Evolutionary conservation across 345 rosid species (phyloP), one percentile per base, ranked within the genome.

Genomic region (Tarenaya hassleriana): DNA sequence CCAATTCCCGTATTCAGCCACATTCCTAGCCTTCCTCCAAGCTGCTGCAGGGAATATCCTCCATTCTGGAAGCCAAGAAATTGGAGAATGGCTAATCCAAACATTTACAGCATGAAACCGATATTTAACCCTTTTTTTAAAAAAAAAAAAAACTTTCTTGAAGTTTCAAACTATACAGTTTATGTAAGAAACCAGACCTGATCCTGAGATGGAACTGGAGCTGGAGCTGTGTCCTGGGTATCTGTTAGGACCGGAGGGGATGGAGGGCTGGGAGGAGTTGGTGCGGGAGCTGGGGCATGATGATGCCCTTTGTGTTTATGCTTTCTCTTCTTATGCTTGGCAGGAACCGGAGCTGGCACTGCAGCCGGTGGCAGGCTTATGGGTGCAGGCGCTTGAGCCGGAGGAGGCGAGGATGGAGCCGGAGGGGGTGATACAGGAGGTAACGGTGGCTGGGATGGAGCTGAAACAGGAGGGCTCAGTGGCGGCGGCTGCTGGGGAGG

Each of bases 261-360:
- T n/a, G 97, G 95, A 15, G 97, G 97, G 67, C 97, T 83, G 7
- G 76, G 80, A 16, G 72, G 69, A 12, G 18, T 60, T 56, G 95
- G 95, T 46, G 81, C 90, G 20, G 86, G 83, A 18, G 95, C 89
- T 43, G 78, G 84, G 10, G 86, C 79, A 34, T 75, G 71, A 66
- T 60, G 89, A 70, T 79, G 89, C 64, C 31, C 70, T 69, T 59
- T 81, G 69, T 79, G 89, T 70, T 49, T 81, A 68, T 81, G 94
- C 68, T 68, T 76, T 60, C 60, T 72, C 67, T 53, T 62, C 70
- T 72, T 78, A 72, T 84, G 94, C 68, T 78, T 78, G 52, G 72
- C 14, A 8, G 83, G 88, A 58, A 85, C 76, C 1, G 85, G 79
- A 39, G 87, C 76, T 2, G 74, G 56, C 5, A 5, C 29, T 24